Conservation (phyloP, 805 yeast genomes). For the Myxozyma lipomycoides region DNA sequence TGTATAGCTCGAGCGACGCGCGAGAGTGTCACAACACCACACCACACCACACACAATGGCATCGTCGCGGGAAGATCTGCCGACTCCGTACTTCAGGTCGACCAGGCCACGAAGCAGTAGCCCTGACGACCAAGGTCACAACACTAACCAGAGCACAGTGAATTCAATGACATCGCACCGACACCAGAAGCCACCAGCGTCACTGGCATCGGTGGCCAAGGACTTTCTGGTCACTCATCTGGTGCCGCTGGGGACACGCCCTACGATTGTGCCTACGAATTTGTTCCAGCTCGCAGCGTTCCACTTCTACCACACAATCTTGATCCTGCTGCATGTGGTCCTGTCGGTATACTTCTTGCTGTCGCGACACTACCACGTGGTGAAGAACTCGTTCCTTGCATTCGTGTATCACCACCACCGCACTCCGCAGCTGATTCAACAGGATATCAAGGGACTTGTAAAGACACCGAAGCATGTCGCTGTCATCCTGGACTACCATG, state of each 20-base stretch:
- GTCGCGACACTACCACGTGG: constrained; percentile 18
- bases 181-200: not conserved
- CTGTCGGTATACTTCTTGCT: constrained; percentile 11
- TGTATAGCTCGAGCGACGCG: too few relatives aligned
- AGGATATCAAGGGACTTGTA: constrained; percentile 65
- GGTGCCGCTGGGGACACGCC: constrained; percentile 14
- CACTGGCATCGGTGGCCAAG: constrained; percentile 1
- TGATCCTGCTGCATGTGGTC: constrained; percentile 23
- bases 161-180: not conserved
- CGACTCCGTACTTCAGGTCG: not conserved
- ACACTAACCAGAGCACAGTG: not conserved
- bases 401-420: constrained; percentile 32
- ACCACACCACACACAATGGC: too few relatives aligned
- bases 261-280: constrained; percentile 10
- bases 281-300: constrained; percentile 13
- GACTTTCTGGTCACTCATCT: constrained; percentile 9
- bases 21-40: not conserved
- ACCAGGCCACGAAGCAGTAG: not conserved
- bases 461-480: constrained; percentile 79
- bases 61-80: not conserved
- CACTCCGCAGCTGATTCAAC: constrained; percentile 80
- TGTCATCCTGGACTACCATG: constrained; percentile 66
- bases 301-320: constrained; percentile 24
- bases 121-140: not conserved
- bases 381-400: constrained; percentile 25